phyloP scores from a whole-genome alignment of 495 filamentous ascomycete species.

The Durotheca rogersii region DNA sequence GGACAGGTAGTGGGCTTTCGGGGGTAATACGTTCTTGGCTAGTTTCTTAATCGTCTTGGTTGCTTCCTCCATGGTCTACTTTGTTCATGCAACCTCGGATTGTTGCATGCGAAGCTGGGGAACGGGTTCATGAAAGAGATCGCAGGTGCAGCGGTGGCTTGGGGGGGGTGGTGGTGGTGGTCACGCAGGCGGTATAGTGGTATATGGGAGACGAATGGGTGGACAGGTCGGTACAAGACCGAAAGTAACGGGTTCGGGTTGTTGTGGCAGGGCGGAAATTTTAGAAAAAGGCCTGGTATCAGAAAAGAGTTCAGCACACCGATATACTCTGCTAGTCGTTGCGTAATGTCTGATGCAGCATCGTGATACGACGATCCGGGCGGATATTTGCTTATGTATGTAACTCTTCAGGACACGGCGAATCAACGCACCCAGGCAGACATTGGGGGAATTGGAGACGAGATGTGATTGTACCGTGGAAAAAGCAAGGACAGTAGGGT shows the following conservation, averaged over 20 bases:
- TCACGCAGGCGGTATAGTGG: background rate
- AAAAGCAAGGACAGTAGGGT: conserved; percentile 2
- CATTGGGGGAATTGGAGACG: conserved; percentile 26
- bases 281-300: conserved; percentile 9
- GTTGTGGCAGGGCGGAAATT: conserved; percentile 20
- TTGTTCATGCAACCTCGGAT: conserved; percentile 35
- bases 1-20: conserved; percentile 46
- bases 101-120: conserved; percentile 32
- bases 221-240: conserved; percentile 7
- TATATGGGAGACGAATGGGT: background rate
- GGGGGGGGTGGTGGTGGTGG: conserved; percentile 7
- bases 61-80: conserved; percentile 52
- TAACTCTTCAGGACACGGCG: conserved; percentile 10
- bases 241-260: conserved; percentile 21
- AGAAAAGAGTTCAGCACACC: conserved; percentile 24
- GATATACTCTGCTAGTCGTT: background rate
- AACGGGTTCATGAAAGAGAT: conserved; percentile 26
- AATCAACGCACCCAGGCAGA: conserved; percentile 2
- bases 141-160: conserved; percentile 4
- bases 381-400: conserved; percentile 6
- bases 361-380: conserved; percentile 5
- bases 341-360: conserved; percentile 8
- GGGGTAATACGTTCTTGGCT: conserved; percentile 46
- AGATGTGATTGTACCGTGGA: conserved; percentile 8
- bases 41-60: conserved; percentile 46